Base-by-base conservation (phyloP, 2,329 filamentous ascomycete genomes). In the Stylonectria norvegica region DNA sequence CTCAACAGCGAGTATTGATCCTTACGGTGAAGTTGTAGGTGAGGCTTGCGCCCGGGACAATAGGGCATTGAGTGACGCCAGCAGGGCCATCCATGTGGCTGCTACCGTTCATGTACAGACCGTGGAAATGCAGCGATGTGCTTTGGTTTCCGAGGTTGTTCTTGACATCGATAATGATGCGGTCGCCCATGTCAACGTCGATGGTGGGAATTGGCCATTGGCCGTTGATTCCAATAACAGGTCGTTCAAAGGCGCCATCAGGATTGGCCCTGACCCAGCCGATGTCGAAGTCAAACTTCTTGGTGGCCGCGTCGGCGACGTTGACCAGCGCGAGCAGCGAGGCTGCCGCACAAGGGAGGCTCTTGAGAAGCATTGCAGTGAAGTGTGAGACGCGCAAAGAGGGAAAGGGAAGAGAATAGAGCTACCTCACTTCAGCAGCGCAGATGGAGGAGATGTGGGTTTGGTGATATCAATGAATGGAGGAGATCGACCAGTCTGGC, bases 191-290 rank as follows among this genome's bases (percentile, higher is more conserved):
- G 32, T 74, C 72, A 25, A 76, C 82, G 37, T 76, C 71, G 41
- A 89, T 81, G 16, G 66, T 63, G 2, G 87, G 86, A 37, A 85
- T 75, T 1, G 86, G 87, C 83, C 86, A 89, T 66, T 83, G 63
- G 5, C 77, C 78, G 55, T 93, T 91, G 66, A 93, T 85, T 34
- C 84, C 85, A 59, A 91, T 86, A 5, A 78, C 77, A 16, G 79
- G 73, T 31, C 86, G 75, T 18, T 76, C 70, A 39, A 73, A 73
- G 16, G 47, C 45, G 35, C 81, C 82, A 63, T 90, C 86, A 0
- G 86, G 86, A 53, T 86, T 85, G 25, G 81, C 78, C 35, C 66
- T 76, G 9, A 86, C 78, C 85, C 86, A 89, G 43, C 75, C 76
- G 46, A 88, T 72, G 50, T 84, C 79, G 66, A 85, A 88, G 59